Evolutionary conservation across 371 early-diverging fungal species (phyloP), one percentile per base, ranked within the genome.

Genomic region (Capniomyces stellatus): DNA sequence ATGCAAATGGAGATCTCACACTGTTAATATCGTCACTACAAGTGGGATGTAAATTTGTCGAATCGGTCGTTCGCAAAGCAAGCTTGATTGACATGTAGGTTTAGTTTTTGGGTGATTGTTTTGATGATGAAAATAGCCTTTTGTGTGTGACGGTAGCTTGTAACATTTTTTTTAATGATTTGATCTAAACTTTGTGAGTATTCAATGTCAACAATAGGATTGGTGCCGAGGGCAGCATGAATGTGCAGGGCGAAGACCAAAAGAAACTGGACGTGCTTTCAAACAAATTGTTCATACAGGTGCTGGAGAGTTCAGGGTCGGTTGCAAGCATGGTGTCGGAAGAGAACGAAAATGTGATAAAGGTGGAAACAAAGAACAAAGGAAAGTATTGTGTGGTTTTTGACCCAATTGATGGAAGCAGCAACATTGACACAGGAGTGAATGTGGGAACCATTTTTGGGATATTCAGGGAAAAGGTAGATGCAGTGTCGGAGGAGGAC

Each of bases 391-490:
- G 87, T 64, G 92, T 96, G 27, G 88, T 87, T 28, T 96, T 96
- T 75, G 97, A 96, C 67, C 97, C 97, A 43, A 76, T 96, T 30
- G 96, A 96, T 67, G 97, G 97, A 48, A 81, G 81, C 58, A 87
- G 87, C 71, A 96, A 96, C 75, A 96, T 96, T 65, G 97, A 96
- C 64, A 89, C 92, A 62, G 97, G 94, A 74, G 92, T 95, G 39
- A 88, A 89, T 43, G 87, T 96, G 51, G 97, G 97, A 68, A 94
- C 97, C 29, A 96, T 96, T 66, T 96, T 96, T 74, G 95, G 95
- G 57, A 89, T 96, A 64, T 96, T 90, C 78, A 75, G 78, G 58
- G 87, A 86, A 27, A 62, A 79, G 72, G 66, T 67, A 51, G 71
- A 75, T 29, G 58, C 60, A 12, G 60, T 58, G 23, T 79, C 81